Evolutionary conservation across 768 basidiomycete genomes (phyloP).

Genomic region (Termitomyces eurrhizus): DNA sequence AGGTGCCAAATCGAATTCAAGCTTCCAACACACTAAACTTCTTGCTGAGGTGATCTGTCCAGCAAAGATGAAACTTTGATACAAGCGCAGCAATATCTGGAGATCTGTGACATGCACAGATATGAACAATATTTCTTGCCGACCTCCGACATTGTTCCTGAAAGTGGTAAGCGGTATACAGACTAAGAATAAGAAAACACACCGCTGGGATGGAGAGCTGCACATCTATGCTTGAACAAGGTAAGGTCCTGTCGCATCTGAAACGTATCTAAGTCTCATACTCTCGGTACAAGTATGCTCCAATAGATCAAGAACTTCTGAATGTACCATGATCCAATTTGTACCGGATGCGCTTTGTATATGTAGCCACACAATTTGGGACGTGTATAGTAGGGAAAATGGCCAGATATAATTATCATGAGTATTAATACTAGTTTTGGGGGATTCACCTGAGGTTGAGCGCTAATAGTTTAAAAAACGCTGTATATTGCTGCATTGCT

Average conservation of each 20-base stretch:
- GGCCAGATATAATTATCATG: not conserved
- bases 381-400: not conserved
- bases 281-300: constrained; percentile 40
- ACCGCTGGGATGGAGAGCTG: constrained; percentile 51
- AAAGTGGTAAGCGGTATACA: not conserved
- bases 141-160: constrained; percentile 48
- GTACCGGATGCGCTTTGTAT: constrained; percentile 35
- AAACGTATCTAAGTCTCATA: constrained; percentile 33
- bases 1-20: constrained; percentile 46
- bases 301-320: not conserved
- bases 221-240: constrained; percentile 50
- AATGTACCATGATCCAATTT: too few relatives aligned
- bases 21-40: constrained; percentile 43
- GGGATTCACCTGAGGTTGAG: not conserved
- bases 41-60: constrained; percentile 48
- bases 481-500: not conserved
- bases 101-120: not conserved
- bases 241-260: constrained; percentile 32
- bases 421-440: not conserved
- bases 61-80: constrained; percentile 42
- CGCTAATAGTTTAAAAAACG: not conserved
- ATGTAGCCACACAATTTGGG: constrained; percentile 28
- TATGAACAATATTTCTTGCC: constrained; percentile 26
- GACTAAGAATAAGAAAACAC: constrained; percentile 8
- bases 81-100: not conserved